Base-by-base conservation (phyloP, 1,139 yeast genomes). In the Dujonia santamariae region DNA sequence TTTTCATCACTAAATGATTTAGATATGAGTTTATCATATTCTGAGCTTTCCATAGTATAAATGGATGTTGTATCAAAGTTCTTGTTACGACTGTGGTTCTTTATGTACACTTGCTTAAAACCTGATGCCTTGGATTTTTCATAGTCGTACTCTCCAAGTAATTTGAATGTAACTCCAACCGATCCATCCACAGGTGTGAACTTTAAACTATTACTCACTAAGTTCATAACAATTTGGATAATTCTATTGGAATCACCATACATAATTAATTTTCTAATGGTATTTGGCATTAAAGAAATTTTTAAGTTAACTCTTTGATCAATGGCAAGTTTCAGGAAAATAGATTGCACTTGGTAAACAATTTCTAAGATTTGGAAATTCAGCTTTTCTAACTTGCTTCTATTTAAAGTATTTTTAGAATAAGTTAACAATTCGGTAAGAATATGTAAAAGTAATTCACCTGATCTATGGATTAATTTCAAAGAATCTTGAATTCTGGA, bases 131-230 rank as follows among this genome's bases (percentile, higher is more conserved):
- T 48, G 2, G 72, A 63, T 25, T 51, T 50, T 16, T 47, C 57
- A n/a, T 45, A 68, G 48, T 85, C 94, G 51, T 83, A 83, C 50
- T 79, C 85, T 16, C 94, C 94, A 19, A 81, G 43, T n/a, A 83
- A 58, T 43, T 70, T 74, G 42, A 86, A 74, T 0, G 72, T 55
- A 2, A 88, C 92, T 19, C 73, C 72, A 12, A 92, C 95, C 12
- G 75, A 70, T 2, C 97, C 97, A 43, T 86, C 87, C 14, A 78
- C 80, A 0, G 95, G 95, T 0, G 97, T 88, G 50, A 90, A 90
- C 51, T 90, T 90, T 43, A 90, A 61, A 0, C 95, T 83, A 54
- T 87, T 90, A 11, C 95, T 84, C 2, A 88, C 88, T 38, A 90
- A 62, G 48, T 90, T 90, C 85, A 86, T 82, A 8, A 88, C 80